Evolutionary conservation across 192 early-diverging fungal species (phyloP).

Genomic region (Pilobolus umbonatus): DNA sequence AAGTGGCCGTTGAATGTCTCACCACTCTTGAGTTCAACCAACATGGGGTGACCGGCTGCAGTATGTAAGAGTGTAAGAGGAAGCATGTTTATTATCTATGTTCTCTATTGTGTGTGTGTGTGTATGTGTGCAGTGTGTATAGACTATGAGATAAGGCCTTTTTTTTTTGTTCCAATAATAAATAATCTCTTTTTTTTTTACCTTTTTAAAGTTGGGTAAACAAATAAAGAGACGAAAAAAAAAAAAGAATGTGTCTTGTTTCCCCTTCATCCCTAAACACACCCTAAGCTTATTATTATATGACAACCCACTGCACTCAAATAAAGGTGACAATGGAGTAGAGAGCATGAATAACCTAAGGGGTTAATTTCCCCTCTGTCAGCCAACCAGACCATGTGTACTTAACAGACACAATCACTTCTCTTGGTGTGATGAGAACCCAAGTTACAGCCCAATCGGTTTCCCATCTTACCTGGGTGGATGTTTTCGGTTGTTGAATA

Average conservation of each 20-base stretch:
- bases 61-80: constrained; percentile 90
- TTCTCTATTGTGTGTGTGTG: neutral
- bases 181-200: neutral
- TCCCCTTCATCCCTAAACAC: neutral
- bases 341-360: neutral
- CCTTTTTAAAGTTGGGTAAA: too few relatives aligned
- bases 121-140: neutral
- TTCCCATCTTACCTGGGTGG: neutral
- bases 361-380: neutral
- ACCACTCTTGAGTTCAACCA: constrained; percentile 97
- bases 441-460: neutral
- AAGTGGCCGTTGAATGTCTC: constrained; percentile 98
- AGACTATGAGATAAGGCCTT: neutral
- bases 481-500: neutral
- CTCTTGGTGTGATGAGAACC: neutral
- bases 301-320: too few relatives aligned
- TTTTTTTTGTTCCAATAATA: neutral
- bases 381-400: neutral
- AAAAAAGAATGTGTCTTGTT: neutral
- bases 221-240: neutral
- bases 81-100: constrained; percentile 41
- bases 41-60: constrained; percentile 82
- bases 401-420: neutral
- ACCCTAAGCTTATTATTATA: too few relatives aligned
- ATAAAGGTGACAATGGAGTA: neutral